phyloP scores from a whole-genome alignment of 495 filamentous ascomycete species.

The Parachaetomium inaequale region DNA sequence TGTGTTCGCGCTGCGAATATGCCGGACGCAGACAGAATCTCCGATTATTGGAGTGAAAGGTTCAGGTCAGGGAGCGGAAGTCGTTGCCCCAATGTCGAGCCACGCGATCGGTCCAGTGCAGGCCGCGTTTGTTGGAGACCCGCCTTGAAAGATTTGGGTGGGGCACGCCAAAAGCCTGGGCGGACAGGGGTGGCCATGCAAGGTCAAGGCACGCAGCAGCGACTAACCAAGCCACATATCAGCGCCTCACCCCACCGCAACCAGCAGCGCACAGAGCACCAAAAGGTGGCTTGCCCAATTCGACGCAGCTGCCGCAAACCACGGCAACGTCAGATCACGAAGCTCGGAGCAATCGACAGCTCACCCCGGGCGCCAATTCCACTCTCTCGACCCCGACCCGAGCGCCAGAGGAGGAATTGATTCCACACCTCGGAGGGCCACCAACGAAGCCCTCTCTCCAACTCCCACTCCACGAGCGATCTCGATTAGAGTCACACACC shows the following conservation, averaged over 20 bases:
- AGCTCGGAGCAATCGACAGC: slow-evolving; percentile 11
- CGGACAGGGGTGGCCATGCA: slow-evolving; percentile 4
- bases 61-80: too few species aligned
- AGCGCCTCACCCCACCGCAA: neutral
- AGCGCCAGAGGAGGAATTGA: slow-evolving; percentile 12
- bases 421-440: neutral
- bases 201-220: neutral
- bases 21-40: neutral
- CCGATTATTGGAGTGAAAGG: too few species aligned
- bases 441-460: neutral
- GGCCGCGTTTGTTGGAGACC: neutral
- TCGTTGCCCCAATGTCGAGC: neutral
- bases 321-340: slow-evolving; percentile 16
- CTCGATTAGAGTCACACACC: neutral
- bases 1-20: neutral
- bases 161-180: neutral
- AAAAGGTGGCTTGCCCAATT: slow-evolving; percentile 16
- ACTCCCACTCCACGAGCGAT: neutral
- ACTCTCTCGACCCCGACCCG: neutral
- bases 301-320: slow-evolving; percentile 14
- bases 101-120: neutral
- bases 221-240: neutral
- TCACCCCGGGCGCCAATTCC: slow-evolving; percentile 16
- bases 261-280: neutral
- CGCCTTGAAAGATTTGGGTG: neutral